Conservation (phyloP, 2,329 filamentous ascomycete species). For the Magnaporthales sp. region DNA sequence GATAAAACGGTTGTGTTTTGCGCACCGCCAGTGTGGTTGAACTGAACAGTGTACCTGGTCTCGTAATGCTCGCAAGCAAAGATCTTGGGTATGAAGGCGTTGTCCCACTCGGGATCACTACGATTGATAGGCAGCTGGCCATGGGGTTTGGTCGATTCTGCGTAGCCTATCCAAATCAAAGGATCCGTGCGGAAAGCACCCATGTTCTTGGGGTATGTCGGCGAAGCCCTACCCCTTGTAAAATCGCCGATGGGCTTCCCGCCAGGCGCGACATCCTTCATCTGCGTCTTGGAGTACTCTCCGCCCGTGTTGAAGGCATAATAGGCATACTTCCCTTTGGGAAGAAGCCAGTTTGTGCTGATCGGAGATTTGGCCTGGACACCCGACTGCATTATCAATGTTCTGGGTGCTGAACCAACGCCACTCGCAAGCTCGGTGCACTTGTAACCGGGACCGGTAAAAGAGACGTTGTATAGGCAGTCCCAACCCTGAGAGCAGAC, state of each 20-base stretch:
- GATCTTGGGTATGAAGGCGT: conserved; percentile 24
- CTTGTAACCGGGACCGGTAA: conserved; percentile 29
- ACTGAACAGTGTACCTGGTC: conserved; percentile 23
- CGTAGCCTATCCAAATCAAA: conserved; percentile 28
- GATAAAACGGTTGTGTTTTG: conserved; percentile 19
- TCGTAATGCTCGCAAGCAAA: conserved; percentile 29
- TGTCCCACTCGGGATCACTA: conserved; percentile 18
- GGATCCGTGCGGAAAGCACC: conserved; percentile 29
- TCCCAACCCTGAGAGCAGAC: conserved; percentile 29
- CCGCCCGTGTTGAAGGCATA: conserved; percentile 20
- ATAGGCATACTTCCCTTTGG: conserved; percentile 24
- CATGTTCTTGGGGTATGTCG: conserved; percentile 21
- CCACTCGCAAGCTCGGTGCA: conserved; percentile 24
- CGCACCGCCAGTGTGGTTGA: conserved; percentile 21
- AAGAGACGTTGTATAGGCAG: conserved; percentile 27
- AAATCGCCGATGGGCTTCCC: conserved; percentile 18
- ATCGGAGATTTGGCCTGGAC: conserved; percentile 20
- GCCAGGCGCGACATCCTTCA: conserved; percentile 17
- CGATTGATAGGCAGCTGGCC: conserved; percentile 13
- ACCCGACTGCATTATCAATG: conserved; percentile 16
- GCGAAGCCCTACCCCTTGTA: conserved; percentile 4
- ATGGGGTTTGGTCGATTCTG: conserved; percentile 14
- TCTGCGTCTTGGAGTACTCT: conserved; percentile 23
- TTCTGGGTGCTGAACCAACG: conserved; percentile 15
- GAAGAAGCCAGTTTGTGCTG: conserved; percentile 20